phyloP scores from a whole-genome alignment of 2,329 filamentous ascomycete species.

The Talaromyces rugulosus region DNA sequence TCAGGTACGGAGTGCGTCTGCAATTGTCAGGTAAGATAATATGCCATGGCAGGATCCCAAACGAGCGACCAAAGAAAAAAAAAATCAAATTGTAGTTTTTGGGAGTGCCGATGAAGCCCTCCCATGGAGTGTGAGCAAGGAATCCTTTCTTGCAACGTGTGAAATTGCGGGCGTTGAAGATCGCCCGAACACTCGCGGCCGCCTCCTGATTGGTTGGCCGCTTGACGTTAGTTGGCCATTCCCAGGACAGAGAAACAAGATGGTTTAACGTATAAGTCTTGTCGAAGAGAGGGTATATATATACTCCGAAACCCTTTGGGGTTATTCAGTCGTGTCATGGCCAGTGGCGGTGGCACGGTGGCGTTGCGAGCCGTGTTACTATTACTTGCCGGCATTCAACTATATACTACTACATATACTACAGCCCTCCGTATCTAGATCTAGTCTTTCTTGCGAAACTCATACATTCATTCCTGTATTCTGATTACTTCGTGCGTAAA shows the following conservation, averaged over 20 bases:
- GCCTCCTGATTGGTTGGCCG: neutral
- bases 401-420: no score
- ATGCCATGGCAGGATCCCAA: neutral
- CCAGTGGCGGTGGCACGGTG: neutral
- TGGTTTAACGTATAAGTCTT: neutral
- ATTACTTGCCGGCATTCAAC: neutral
- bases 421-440: no score
- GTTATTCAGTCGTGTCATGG: neutral
- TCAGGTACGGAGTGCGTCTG: neutral
- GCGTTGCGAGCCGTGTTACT: neutral
- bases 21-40: neutral
- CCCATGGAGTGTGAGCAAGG: neutral
- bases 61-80: neutral
- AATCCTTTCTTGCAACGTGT: neutral
- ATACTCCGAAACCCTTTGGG: neutral
- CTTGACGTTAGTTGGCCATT: neutral
- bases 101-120: neutral
- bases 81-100: neutral
- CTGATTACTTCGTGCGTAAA: neutral
- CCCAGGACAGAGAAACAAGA: no score
- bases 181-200: constrained; percentile 1
- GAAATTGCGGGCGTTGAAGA: constrained; percentile 2
- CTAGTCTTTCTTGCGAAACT: neutral
- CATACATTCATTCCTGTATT: neutral
- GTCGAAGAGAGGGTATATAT: neutral